Evolutionary conservation across 78 protist species (phyloP), one percentile per base, ranked within the genome.

Genomic region (Dictyostelium capitatum): DNA sequence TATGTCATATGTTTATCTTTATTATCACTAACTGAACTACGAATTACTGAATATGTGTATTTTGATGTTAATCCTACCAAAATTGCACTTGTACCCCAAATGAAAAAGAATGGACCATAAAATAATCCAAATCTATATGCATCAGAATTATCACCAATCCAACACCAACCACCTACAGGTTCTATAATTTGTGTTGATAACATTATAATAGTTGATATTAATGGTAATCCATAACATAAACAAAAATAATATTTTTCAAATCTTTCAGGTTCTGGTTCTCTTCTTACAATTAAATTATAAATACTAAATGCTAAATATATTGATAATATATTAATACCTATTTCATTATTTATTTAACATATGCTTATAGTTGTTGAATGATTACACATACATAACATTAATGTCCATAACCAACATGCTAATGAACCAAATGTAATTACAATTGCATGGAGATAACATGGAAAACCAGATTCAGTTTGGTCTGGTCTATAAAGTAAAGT

Each of bases 331-430:
- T n/a, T n/a, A n/a, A n/a, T n/a, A n/a, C n/a, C n/a, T n/a, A n/a
- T n/a, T n/a, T n/a, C n/a, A n/a, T n/a, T n/a, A n/a, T n/a, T n/a
- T n/a, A n/a, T n/a, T n/a, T n/a, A n/a, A n/a, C n/a, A n/a, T n/a
- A n/a, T n/a, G n/a, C n/a, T n/a, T n/a, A n/a, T n/a, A n/a, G n/a
- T n/a, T n/a, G n/a, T n/a, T n/a, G n/a, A n/a, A n/a, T n/a, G n/a
- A n/a, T n/a, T n/a, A n/a, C n/a, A n/a, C 47, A 28, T 83, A 83
- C 82, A 79, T 30, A 83, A 46, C 75, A 79, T 72, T 8, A 83
- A 54, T 14, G 91, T 83, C 91, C 91, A 83, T 9, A 83, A 17
- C 91, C 91, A 83, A 73, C 91, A 83, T 53, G 73, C 62, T 73
- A 83, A 56, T 32, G 57, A 30, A 57, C 91, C 91, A 83, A 51